These are phyloP conservation scores for Geotrichum histeridarum DNA, from an alignment of 1,139 yeast genomes.

Conservation along the genomic window DNA sequence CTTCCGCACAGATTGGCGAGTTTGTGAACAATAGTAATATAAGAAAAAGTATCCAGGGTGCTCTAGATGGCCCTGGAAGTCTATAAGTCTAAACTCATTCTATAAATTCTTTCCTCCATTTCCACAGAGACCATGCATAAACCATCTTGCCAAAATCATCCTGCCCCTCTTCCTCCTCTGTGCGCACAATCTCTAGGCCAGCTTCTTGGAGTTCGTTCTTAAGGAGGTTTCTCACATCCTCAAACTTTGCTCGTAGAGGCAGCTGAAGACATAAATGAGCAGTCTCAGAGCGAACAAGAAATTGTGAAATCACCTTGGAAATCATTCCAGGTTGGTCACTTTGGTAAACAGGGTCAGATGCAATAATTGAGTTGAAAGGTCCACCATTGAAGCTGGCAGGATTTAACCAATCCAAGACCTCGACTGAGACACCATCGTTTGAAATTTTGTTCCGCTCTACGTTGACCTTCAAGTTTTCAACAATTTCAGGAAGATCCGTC, in stretches of 20 bases:
- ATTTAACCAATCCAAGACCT: constrained; percentile 71
- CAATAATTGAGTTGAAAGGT: constrained; percentile 54
- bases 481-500: constrained; percentile 77
- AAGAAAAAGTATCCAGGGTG: constrained; percentile 2
- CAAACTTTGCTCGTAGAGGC: constrained; percentile 66
- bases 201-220: constrained; percentile 49
- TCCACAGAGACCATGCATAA: constrained; percentile 42
- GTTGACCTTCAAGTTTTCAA: constrained; percentile 60
- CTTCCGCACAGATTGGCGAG: constrained; percentile 1
- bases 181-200: constrained; percentile 30
- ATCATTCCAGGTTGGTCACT: constrained; percentile 74
- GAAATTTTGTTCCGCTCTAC: constrained; percentile 46
- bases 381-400: constrained; percentile 37
- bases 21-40: constrained; percentile 2
- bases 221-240: constrained; percentile 54
- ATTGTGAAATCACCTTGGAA: constrained; percentile 48
- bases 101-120: constrained; percentile 18
- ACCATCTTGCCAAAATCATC: constrained; percentile 82
- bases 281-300: constrained; percentile 33
- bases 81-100: background rate
- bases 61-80: constrained; percentile 7
- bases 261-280: constrained; percentile 57
- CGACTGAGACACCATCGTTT: constrained; percentile 35
- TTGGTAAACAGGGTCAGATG: constrained; percentile 88
- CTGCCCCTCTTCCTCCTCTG: constrained; percentile 53